phyloP scores from a whole-genome alignment of 2,329 filamentous ascomycete genomes.

The Coniochaeta sp. region DNA sequence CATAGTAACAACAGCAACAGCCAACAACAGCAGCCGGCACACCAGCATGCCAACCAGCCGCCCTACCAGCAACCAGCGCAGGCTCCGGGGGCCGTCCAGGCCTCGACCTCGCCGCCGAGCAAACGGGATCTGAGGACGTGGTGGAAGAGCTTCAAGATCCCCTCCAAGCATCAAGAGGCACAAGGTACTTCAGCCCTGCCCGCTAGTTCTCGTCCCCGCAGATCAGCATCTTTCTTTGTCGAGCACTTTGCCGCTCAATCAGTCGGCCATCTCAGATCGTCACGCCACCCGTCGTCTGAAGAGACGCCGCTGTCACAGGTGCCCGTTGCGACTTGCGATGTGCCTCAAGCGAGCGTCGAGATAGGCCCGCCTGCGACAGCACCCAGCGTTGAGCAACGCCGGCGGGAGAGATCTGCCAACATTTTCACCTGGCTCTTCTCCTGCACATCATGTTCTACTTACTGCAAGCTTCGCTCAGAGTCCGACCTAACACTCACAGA shows the following conservation, averaged over 20 bases:
- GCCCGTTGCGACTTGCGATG: background rate
- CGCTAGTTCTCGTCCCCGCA: conserved; percentile 13
- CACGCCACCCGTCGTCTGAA: background rate
- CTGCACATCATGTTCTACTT: conserved; percentile 7
- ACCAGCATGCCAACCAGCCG: conserved; percentile 6
- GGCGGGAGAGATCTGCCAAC: background rate
- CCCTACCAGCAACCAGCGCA: conserved; percentile 14
- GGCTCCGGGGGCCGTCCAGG: conserved; percentile 23
- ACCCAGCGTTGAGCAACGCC: background rate
- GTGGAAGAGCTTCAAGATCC: conserved; percentile 93
- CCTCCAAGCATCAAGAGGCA: conserved; percentile 47
- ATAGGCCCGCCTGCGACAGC: background rate
- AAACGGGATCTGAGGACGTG: conserved; percentile 88
- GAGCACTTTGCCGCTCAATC: conserved; percentile 13
- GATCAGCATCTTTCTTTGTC: conserved; percentile 11
- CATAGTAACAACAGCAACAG: background rate
- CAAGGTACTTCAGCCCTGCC: conserved; percentile 43
- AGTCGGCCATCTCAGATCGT: background rate
- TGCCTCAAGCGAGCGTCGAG: background rate
- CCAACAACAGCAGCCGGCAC: conserved; percentile 3
- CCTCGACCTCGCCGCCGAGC: conserved; percentile 67
- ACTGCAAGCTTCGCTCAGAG: background rate
- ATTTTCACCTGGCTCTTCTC: conserved; percentile 10
- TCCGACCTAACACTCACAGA: conserved; percentile 28
- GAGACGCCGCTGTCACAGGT: background rate